Conservation (phyloP, 208 protist species). For the Trypanosoma platydactyli region DNA sequence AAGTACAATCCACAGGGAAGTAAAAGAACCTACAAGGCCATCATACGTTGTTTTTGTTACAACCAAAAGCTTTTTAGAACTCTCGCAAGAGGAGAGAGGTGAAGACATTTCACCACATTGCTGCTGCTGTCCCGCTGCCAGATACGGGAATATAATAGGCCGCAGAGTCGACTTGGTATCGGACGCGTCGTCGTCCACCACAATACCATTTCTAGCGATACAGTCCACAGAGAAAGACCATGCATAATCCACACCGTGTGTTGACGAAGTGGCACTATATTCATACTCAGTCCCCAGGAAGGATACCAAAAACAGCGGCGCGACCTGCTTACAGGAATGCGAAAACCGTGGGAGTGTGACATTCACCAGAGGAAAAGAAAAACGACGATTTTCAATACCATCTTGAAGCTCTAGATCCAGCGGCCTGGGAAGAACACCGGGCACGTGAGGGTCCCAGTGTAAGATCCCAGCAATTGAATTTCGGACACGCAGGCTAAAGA, state of each 20-base stretch:
- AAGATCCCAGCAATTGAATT: slow-evolving; percentile 34
- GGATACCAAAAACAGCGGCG: slow-evolving; percentile 22
- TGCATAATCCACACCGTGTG: neutral
- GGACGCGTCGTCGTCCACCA: neutral
- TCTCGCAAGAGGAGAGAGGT: neutral
- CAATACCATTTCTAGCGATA: slow-evolving; percentile 25
- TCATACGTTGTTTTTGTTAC: neutral
- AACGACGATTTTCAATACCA: slow-evolving; percentile 6
- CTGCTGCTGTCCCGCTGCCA: neutral
- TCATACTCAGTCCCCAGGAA: slow-evolving; percentile 16
- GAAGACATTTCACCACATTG: no score
- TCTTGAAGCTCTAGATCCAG: slow-evolving; percentile 11
- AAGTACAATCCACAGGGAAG: slow-evolving; percentile 36
- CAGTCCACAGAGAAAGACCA: slow-evolving; percentile 24
- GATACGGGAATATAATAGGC: slow-evolving; percentile 13
- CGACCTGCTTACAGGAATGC: neutral
- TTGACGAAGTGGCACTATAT: neutral
- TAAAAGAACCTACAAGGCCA: slow-evolving; percentile 3
- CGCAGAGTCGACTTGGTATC: slow-evolving; percentile 1
- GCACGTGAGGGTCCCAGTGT: slow-evolving; percentile 22
- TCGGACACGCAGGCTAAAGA: slow-evolving; percentile 32
- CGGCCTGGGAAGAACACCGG: neutral
- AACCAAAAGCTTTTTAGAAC: slow-evolving; percentile 8
- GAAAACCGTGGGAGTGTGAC: slow-evolving; percentile 8
- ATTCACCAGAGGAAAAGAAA: slow-evolving; percentile 15